Evolutionary conservation across 179 eudicot genomes (phyloP), one percentile per base, ranked within the genome.

Genomic region (Silene vulgaris): DNA sequence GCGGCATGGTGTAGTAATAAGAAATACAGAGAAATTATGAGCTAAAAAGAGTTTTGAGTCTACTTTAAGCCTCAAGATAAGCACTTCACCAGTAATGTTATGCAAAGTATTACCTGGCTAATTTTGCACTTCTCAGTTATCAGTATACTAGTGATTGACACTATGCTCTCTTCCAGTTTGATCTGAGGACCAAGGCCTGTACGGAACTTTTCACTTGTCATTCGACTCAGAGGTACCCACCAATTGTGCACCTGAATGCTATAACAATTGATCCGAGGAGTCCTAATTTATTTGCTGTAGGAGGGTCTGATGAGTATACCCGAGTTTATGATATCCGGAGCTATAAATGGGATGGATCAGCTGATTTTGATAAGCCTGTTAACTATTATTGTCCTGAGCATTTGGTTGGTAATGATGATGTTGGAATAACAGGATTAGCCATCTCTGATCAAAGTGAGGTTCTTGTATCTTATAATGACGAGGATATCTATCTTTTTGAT

Each of bases 381-480:
- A 86, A 95, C 82, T 86, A 80, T 78, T 95, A 87, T 61, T 95
- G 93, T 74, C 97, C 99, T 64, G 79, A 76, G 35, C 97, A 89
- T 87, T 83, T 93, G 85, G 76, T 88, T 77, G 93, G 89, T 68
- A 81, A 89, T 69, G 84, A 80, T 73, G 32, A 67, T 50, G 91
- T 88, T 23, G 88, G 87, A 30, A 88, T 95, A 77, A 95, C 99
- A 17, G 99, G 99, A n/a, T 76, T 95, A 83, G 99, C 97, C 70
- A 90, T 90, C 81, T 95, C 99, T 1, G 91, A 93, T 65, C 90
- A 86, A 79, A 89, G 97, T 50, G 99, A 95, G 87, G 90, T 95
- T 64, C 95, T 95, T 75, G 93, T 87, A 73, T 90, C 99, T 67
- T 95, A 95, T 74, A 83, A 80, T 76, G 84, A 88, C 48, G 99